Conservation (phyloP, 129 eudicot genomes). For the Erigeron canadensis region DNA sequence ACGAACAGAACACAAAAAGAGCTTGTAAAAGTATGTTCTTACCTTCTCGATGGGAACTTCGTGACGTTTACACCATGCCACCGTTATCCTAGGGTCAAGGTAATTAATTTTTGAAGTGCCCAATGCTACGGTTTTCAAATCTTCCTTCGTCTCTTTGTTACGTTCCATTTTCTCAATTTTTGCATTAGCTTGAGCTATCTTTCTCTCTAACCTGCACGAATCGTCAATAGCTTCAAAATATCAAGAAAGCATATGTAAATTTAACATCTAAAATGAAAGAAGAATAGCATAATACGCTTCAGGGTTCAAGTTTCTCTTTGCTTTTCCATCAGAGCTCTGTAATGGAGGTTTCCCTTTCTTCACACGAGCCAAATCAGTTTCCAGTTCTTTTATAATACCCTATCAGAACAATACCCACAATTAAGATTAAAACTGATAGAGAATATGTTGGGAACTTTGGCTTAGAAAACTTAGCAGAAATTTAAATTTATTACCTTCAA, state of each 20-base stretch:
- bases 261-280: slow-evolving; percentile 10
- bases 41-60: slow-evolving; percentile 99
- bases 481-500: slow-evolving; percentile 48
- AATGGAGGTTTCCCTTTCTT: slow-evolving; percentile 93
- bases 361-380: slow-evolving; percentile 67
- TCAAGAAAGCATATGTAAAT: neutral
- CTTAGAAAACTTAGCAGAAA: neutral
- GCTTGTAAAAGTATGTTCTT: neutral
- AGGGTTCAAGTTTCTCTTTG: slow-evolving; percentile 73
- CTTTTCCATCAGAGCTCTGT: slow-evolving; percentile 67
- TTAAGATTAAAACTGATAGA: neutral
- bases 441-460: neutral
- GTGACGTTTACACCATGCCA: slow-evolving; percentile 96
- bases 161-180: slow-evolving; percentile 82
- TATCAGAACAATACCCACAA: slow-evolving; percentile 19
- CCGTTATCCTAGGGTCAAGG: slow-evolving; percentile 95
- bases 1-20: neutral
- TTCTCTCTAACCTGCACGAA: slow-evolving; percentile 67
- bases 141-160: slow-evolving; percentile 76
- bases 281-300: slow-evolving; percentile 59
- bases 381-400: slow-evolving; percentile 66
- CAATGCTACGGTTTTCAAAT: slow-evolving; percentile 85
- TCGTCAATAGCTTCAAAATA: neutral
- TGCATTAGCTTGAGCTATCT: slow-evolving; percentile 61
- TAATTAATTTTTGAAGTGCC: slow-evolving; percentile 96